Base-by-base conservation (phyloP, 1,284 basidiomycete species). In the Rugosomyces carneus region DNA sequence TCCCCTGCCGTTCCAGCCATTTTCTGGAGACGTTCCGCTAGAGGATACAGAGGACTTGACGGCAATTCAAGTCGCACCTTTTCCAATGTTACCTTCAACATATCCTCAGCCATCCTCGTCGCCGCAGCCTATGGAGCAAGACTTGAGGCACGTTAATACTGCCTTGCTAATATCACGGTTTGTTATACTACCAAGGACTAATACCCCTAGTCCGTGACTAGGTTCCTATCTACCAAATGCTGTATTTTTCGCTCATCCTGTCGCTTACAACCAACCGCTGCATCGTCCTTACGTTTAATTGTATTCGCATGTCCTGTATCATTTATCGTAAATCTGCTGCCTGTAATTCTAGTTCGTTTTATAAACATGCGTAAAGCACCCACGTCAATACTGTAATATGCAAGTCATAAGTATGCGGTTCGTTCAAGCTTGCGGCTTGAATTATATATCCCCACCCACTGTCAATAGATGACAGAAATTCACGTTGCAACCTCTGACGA, bases 121-220 rank as follows among this genome's bases (percentile, higher is more conserved):
- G 13, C 36, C 13, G 23, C 8, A 32, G 24, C 24, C 23, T 29
- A 44, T 32, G 15, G 44, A 50, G 19, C 41, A 36, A 13, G 46
- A 48, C n/a, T 20, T 38, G 19, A 32, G 10, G 5, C 36, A 37
- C 37, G 38, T 48, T 7, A 44, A 54, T 37, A 47, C 35, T 6
- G 54, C 26, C 1, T 37, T 57, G 27, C 36, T 57, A n/a, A 56
- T 54, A 26, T 56, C 53, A 10, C 50, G 53, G 27, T 57, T 57
- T 29, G 44, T 54, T 31, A 53, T 57, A 18, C 29, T 52, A 19
- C 45, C 52, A 27, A 43, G 38, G 45, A 16, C 15, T 39, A 35
- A 7, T 9, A 9, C 15, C 31, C 24, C 15, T 3, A 31, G 13
- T 10, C 29, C 13, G 7, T n/a, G 29, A 31, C 8, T 31, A n/a